Conservation (phyloP, 768 basidiomycete genomes). For the Mycena amicta region DNA sequence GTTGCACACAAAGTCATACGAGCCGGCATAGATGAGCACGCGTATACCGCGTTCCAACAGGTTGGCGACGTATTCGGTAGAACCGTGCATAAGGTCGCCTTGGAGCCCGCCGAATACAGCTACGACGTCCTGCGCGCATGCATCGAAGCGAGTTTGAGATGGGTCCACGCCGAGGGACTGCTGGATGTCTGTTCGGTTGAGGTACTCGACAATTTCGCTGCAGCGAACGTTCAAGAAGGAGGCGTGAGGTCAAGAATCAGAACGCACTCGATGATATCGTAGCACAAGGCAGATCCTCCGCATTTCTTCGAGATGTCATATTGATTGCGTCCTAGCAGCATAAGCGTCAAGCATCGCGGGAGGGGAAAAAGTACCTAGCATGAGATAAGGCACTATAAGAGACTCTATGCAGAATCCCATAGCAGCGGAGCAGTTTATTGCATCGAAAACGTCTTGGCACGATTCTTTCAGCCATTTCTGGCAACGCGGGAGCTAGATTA, state of each 20-base stretch:
- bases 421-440: slow-evolving; percentile 45
- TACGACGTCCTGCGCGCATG: not conserved
- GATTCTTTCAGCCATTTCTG: slow-evolving; percentile 37
- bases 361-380: too few relatives aligned
- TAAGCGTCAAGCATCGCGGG: too few relatives aligned
- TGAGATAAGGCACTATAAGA: slow-evolving; percentile 29
- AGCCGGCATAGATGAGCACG: slow-evolving; percentile 57
- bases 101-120: not conserved
- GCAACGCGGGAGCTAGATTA: slow-evolving; percentile 44
- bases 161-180: slow-evolving; percentile 30
- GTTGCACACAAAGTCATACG: slow-evolving; percentile 62
- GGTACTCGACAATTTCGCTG: too few relatives aligned
- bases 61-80: too few relatives aligned
- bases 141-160: slow-evolving; percentile 56
- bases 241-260: too few relatives aligned
- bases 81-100: slow-evolving; percentile 34
- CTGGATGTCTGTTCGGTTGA: slow-evolving; percentile 10
- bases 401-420: slow-evolving; percentile 37
- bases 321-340: slow-evolving; percentile 17
- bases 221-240: too few relatives aligned
- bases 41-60: slow-evolving; percentile 61
- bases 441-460: too few relatives aligned
- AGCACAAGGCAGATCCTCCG: not conserved
- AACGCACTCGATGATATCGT: slow-evolving; percentile 7
- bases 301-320: slow-evolving; percentile 13